Percentiles rank a stretch among this genome's conserved stretches.
Conservation (phyloP, 169 alveolate genomes). For the Prorocentrum cordatum region DNA sequence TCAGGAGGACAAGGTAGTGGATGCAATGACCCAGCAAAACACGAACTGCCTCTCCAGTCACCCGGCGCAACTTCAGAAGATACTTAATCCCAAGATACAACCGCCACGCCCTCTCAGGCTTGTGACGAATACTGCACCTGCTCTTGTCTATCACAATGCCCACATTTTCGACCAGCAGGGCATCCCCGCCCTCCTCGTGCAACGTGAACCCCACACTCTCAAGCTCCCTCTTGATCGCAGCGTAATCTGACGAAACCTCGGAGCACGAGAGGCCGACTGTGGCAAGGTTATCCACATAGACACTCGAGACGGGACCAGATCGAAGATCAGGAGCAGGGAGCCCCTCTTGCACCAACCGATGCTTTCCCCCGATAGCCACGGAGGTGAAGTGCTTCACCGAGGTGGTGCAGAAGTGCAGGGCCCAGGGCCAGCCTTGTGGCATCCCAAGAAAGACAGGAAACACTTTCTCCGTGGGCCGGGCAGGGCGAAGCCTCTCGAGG, state of each 20-base stretch:
- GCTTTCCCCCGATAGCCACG: neutral
- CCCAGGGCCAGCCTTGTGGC: conserved; percentile 34
- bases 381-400: neutral
- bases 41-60: no score
- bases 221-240: neutral
- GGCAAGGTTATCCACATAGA: neutral
- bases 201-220: neutral
- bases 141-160: neutral
- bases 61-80: no score
- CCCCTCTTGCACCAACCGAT: neutral
- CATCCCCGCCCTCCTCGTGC: neutral
- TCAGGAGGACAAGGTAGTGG: no score
- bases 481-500: neutral
- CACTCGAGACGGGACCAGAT: no score
- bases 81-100: no score
- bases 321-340: neutral
- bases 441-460: conserved; percentile 15
- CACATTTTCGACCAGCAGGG: neutral
- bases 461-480: neutral
- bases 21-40: no score
- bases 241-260: neutral
- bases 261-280: neutral
- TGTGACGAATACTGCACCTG: no score
- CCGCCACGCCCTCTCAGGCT: no score
- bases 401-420: neutral